Evolutionary conservation across 2,329 filamentous ascomycete genomes (phyloP).

Genomic region (Amauroascus niger): DNA sequence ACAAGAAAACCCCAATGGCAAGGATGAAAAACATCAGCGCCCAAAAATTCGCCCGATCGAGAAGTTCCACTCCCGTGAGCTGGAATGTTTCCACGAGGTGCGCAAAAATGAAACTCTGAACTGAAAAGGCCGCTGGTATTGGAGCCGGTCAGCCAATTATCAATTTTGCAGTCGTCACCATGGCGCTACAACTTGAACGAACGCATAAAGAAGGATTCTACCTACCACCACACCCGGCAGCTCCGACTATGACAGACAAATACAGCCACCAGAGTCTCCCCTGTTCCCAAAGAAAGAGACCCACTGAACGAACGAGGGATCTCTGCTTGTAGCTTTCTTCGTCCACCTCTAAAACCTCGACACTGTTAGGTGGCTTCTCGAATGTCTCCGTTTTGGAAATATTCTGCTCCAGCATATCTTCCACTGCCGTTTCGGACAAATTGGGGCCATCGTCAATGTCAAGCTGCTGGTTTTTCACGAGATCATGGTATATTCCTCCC

Average conservation of each 20-base stretch:
- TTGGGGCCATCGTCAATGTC: slow-evolving; percentile 15
- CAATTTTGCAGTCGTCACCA: too few species aligned
- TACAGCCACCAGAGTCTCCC: slow-evolving; percentile 25
- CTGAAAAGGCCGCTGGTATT: slow-evolving; percentile 24
- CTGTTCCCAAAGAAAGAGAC: slow-evolving; percentile 28
- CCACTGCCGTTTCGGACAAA: slow-evolving; percentile 6
- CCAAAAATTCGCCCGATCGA: slow-evolving; percentile 42
- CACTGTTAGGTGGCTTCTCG: background rate
- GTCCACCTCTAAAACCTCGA: slow-evolving; percentile 5
- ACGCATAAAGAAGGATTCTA: background rate
- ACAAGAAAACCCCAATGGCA: slow-evolving; percentile 39
- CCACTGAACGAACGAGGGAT: slow-evolving; percentile 19
- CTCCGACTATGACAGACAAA: slow-evolving; percentile 20
- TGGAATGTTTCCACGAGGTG: slow-evolving; percentile 42
- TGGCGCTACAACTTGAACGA: background rate
- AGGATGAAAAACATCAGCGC: slow-evolving; percentile 49
- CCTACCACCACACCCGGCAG: slow-evolving; percentile 28
- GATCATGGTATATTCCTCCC: slow-evolving; percentile 54
- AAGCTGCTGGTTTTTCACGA: slow-evolving; percentile 46
- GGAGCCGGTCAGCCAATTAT: background rate
- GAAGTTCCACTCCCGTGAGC: slow-evolving; percentile 31
- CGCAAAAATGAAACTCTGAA: slow-evolving; percentile 40
- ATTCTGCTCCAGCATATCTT: background rate
- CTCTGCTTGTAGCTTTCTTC: slow-evolving; percentile 9
- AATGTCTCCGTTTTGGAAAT: slow-evolving; percentile 1